These are phyloP conservation scores for Nematocida ausubeli DNA, from an alignment of 371 early-diverging fungal species.

Conservation along the genomic window DNA sequence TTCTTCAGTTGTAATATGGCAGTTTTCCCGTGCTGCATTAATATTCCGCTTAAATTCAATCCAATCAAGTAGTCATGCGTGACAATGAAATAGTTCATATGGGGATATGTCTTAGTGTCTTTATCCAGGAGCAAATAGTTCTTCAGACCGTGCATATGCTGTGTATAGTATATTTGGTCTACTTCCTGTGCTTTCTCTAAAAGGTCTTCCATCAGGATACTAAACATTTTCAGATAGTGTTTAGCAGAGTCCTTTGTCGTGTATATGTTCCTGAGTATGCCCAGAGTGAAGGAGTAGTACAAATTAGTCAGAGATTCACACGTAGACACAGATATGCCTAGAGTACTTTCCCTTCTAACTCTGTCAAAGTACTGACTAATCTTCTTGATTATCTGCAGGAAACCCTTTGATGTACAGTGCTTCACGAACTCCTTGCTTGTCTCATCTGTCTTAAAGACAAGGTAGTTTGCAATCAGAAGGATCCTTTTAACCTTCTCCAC, in stretches of 20 bases:
- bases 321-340: not conserved
- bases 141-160: conserved; percentile 13
- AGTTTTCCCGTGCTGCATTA: not conserved
- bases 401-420: conserved; percentile 14
- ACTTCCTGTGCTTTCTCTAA: not conserved
- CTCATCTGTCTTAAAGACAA: not conserved
- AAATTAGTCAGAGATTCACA: not conserved
- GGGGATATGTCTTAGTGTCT: not conserved
- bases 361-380: not conserved
- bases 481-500: conserved; percentile 12
- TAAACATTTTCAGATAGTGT: conserved; percentile 3
- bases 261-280: conserved; percentile 14
- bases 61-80: not conserved
- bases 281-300: conserved; percentile 34
- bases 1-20: not conserved
- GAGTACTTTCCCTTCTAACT: not conserved
- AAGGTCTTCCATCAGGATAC: not conserved
- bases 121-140: conserved; percentile 29
- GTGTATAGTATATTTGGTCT: not conserved
- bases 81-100: not conserved
- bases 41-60: not conserved
- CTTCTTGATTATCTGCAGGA: not conserved
- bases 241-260: not conserved
- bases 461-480: conserved; percentile 10
- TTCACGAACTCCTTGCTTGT: conserved; percentile 5